A percentile compares a stretch with the other conserved stretches of the same genome.
Evolutionary conservation across 306 rosid species (phyloP).

Genomic region (Cyamopsis tetragonoloba): DNA sequence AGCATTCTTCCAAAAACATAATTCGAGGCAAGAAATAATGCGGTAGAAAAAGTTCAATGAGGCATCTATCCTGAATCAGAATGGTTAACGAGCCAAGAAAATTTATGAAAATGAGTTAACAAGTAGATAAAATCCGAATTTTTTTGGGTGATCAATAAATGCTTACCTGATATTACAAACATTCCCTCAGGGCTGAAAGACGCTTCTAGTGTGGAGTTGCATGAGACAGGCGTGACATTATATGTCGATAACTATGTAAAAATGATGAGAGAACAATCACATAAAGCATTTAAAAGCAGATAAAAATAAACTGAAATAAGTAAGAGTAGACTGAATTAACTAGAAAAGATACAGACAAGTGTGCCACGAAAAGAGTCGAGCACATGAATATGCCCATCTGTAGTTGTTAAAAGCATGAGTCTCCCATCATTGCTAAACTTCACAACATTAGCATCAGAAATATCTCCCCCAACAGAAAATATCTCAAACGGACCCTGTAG

Average conservation of each 20-base stretch:
- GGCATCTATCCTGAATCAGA: not conserved
- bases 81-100: not conserved
- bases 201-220: conserved; percentile 85
- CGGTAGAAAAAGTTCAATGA: not conserved
- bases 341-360: conserved; percentile 52
- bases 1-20: conserved; percentile 9
- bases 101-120: not conserved
- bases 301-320: conserved; percentile 1
- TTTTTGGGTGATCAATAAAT: conserved; percentile 4
- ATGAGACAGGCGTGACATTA: conserved; percentile 70
- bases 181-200: conserved; percentile 97
- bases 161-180: conserved; percentile 84
- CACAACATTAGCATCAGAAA: conserved; percentile 90
- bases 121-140: conserved; percentile 12
- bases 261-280: not conserved
- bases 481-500: conserved; percentile 88
- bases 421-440: conserved; percentile 94
- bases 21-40: not conserved
- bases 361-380: conserved; percentile 95
- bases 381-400: conserved; percentile 82
- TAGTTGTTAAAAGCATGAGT: conserved; percentile 82
- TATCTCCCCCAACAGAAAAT: conserved; percentile 85
- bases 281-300: conserved; percentile 18
- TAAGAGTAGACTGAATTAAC: not conserved
- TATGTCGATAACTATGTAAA: conserved; percentile 65